Evolutionary conservation across 148 eudicot species (phyloP), one percentile per base, ranked within the genome.

Genomic region (Polygonum maritimum): DNA sequence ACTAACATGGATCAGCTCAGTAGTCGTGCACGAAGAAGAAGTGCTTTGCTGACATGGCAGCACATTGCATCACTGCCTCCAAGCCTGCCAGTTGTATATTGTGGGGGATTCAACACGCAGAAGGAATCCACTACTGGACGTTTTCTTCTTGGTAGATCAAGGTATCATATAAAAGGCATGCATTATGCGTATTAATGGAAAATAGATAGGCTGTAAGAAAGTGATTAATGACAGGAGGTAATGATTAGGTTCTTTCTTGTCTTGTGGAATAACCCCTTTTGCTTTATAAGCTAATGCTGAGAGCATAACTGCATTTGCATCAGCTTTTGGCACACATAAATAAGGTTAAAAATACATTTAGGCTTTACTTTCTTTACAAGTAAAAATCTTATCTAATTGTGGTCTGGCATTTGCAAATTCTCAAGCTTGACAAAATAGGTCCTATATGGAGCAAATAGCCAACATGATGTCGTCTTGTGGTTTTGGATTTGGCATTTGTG

Each of bases 101-200:
- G 97, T 86, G 98, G 98, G 79, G 98, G 98, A 70, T 95, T 95
- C 71, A 95, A 95, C 85, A 88, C 98, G 35, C 97, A 88, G 80
- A 95, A 95, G 84, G 98, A 95, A 82, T 92, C 98, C 77, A 95
- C 98, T 83, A 87, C 98, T 2, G 98, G 98, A 21, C 97, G 98
- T 76, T 95, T 95, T 86, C 97, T 95, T 84, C 98, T 95, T 75
- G 98, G 98, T 21, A 85, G 98, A 85, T 95, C 98, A 73, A 90
- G 98, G 98, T 94, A 83, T 65, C 55, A 31, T 26, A 13, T 76
- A 48, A 44, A 57, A 49, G 48, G 35, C 52, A 0, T 74, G 12
- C 16, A 7, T n/a, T 73, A 16, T 14, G 9, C 35, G 2, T 51
- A 5, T 58, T n/a, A 58, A 21, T 58, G 65, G 35, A 58, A 58